Conservation (phyloP, 805 yeast genomes). For the Metschnikowia kofuensis region DNA sequence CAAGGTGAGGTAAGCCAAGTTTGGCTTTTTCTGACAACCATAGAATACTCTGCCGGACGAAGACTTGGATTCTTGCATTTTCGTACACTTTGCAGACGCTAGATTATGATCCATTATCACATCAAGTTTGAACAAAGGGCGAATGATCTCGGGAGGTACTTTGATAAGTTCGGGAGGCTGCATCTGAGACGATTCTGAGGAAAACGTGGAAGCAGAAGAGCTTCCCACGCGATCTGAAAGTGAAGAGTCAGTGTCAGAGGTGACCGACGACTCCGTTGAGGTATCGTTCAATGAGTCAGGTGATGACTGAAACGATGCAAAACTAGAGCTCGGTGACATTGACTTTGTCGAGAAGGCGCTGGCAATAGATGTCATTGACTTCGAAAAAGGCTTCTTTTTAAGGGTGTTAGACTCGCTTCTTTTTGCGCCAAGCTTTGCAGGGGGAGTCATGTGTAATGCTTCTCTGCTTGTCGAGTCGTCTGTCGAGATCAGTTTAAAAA, state of each 20-base stretch:
- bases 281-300: slow-evolving; percentile 36
- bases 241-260: slow-evolving; percentile 30
- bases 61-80: slow-evolving; percentile 15
- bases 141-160: slow-evolving; percentile 42
- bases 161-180: slow-evolving; percentile 46
- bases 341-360: slow-evolving; percentile 30
- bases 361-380: slow-evolving; percentile 34
- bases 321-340: slow-evolving; percentile 37
- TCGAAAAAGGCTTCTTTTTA: slow-evolving; percentile 25
- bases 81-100: slow-evolving; percentile 25
- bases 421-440: slow-evolving; percentile 6
- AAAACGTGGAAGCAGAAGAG: slow-evolving; percentile 11
- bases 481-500: slow-evolving; percentile 35
- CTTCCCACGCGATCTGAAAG: slow-evolving; percentile 18
- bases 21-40: not conserved
- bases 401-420: not conserved
- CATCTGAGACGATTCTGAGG: slow-evolving; percentile 5
- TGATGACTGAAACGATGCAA: slow-evolving; percentile 35
- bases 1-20: slow-evolving; percentile 9
- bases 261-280: slow-evolving; percentile 28
- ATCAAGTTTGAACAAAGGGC: slow-evolving; percentile 48
- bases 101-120: slow-evolving; percentile 43
- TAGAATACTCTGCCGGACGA: slow-evolving; percentile 8
- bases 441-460: slow-evolving; percentile 10
- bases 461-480: slow-evolving; percentile 23